Evolutionary conservation across 371 early-diverging fungal genomes (phyloP).

Genomic region (Mortierella sp.): DNA sequence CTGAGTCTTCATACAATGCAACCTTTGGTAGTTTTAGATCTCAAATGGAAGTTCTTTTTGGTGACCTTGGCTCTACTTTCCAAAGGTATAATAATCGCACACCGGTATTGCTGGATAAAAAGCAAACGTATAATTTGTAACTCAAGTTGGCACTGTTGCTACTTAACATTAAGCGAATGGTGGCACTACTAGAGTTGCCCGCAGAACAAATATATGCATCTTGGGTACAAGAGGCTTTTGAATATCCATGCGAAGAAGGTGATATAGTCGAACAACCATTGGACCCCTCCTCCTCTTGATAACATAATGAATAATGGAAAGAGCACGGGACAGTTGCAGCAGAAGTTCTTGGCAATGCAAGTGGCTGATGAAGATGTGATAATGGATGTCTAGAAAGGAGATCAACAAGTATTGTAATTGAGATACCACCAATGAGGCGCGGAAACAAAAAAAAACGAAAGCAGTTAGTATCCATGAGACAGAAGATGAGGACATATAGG

Average conservation of each 20-base stretch:
- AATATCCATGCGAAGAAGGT: neutral
- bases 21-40: no score
- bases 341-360: neutral
- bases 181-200: neutral
- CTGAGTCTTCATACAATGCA: no score
- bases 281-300: neutral
- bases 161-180: conserved; percentile 13
- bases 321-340: neutral
- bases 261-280: neutral
- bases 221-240: conserved; percentile 1
- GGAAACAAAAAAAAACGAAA: no score
- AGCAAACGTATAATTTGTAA: conserved; percentile 14
- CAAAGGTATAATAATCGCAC: neutral
- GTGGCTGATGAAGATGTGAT: neutral
- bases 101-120: neutral
- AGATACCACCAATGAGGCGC: neutral
- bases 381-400: neutral
- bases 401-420: neutral
- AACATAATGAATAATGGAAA: neutral
- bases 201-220: conserved; percentile 6
- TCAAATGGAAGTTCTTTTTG: no score
- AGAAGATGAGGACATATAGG: neutral
- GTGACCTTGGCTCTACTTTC: no score
- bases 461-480: neutral
- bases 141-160: conserved; percentile 6